phyloP scores from a whole-genome alignment of 768 basidiomycete genomes.

The Chalciporus piperatus region DNA sequence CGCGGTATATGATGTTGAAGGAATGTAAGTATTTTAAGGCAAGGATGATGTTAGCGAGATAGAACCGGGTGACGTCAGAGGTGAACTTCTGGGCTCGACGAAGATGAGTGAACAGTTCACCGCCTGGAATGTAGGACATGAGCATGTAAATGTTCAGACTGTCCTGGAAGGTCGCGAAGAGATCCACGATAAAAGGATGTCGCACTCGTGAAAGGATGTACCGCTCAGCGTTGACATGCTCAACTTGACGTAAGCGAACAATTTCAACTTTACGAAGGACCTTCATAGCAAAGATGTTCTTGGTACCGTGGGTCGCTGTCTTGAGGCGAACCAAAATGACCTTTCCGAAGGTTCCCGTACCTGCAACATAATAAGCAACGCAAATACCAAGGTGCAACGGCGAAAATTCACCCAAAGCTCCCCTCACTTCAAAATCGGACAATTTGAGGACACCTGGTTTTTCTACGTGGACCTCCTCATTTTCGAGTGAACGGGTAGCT shows the following conservation, averaged over 20 bases:
- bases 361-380: slow-evolving; percentile 38
- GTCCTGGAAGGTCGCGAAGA: slow-evolving; percentile 95
- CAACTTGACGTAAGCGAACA: slow-evolving; percentile 89
- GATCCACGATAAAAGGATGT: slow-evolving; percentile 95
- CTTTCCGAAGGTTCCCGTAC: slow-evolving; percentile 94
- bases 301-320: slow-evolving; percentile 42
- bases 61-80: slow-evolving; percentile 97
- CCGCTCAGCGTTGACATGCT: slow-evolving; percentile 96
- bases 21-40: slow-evolving; percentile 94
- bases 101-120: slow-evolving; percentile 95
- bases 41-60: slow-evolving; percentile 92
- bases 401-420: slow-evolving; percentile 59
- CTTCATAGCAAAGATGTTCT: slow-evolving; percentile 79
- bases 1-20: slow-evolving; percentile 97
- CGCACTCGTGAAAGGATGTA: slow-evolving; percentile 88
- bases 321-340: slow-evolving; percentile 85
- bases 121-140: slow-evolving; percentile 93
- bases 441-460: slow-evolving; percentile 55
- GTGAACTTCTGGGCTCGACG: slow-evolving; percentile 93
- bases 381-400: background rate
- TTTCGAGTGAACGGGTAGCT: slow-evolving; percentile 61
- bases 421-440: slow-evolving; percentile 79
- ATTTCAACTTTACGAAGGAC: slow-evolving; percentile 84
- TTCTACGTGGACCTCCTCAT: slow-evolving; percentile 65
- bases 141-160: slow-evolving; percentile 97